These are phyloP conservation scores for Citrullus amarus DNA, from an alignment of 306 rosid species.

Conservation along the genomic window DNA sequence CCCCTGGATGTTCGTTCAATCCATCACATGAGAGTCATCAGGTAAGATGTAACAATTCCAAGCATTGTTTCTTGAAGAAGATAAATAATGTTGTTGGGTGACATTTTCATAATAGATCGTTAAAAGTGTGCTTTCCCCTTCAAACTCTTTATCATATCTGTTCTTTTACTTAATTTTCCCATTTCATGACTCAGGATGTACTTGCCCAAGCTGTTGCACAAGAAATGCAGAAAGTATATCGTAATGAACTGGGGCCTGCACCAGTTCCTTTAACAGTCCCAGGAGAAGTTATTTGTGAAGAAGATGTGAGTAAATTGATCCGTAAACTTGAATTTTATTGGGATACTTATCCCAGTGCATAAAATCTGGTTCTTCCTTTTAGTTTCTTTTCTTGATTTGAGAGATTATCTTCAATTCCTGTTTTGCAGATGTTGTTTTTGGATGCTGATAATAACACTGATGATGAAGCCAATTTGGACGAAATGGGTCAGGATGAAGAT, in stretches of 20 bases:
- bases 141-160: neutral
- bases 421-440: constrained; percentile 61
- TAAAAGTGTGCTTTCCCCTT: neutral
- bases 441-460: constrained; percentile 66
- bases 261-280: constrained; percentile 83
- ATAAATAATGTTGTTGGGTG: neutral
- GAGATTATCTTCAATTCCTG: neutral
- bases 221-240: constrained; percentile 83
- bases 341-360: neutral
- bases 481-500: constrained; percentile 35
- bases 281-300: constrained; percentile 63
- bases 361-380: neutral
- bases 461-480: constrained; percentile 34
- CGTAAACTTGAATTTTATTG: neutral
- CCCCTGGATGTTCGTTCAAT: constrained; percentile 82
- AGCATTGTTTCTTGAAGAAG: neutral
- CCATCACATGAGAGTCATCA: constrained; percentile 74
- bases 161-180: neutral
- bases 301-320: constrained; percentile 51
- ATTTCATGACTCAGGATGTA: constrained; percentile 46
- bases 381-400: neutral
- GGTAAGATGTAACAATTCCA: constrained; percentile 25
- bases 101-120: neutral
- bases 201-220: constrained; percentile 78
- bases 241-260: constrained; percentile 77